phyloP scores from a whole-genome alignment of 169 alveolate genomes.

The Babesia caballi region DNA sequence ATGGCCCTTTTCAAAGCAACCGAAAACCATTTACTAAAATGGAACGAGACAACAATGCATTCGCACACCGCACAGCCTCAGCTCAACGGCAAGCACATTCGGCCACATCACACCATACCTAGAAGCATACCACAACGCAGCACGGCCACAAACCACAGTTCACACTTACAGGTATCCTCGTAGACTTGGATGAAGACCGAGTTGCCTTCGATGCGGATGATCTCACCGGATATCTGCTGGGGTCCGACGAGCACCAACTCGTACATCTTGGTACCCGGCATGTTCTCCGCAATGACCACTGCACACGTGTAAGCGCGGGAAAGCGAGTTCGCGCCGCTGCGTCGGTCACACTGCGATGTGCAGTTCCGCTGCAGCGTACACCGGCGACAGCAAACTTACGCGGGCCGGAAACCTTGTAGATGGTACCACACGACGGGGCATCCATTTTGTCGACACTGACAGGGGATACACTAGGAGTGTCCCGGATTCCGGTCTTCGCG shows the following conservation, averaged over 20 bases:
- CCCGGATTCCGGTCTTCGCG: background rate
- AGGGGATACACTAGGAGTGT: background rate
- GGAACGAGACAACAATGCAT: background rate
- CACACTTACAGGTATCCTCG: conserved; percentile 91
- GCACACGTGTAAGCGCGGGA: background rate
- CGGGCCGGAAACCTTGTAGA: conserved; percentile 94
- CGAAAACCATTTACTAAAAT: no score
- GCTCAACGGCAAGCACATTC: no score
- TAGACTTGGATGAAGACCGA: conserved; percentile 97
- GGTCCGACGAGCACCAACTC: conserved; percentile 96
- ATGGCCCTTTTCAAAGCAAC: no score
- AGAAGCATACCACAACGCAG: background rate
- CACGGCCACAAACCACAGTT: no score
- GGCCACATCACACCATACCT: background rate
- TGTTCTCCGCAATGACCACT: conserved; percentile 97
- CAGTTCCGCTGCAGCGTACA: background rate
- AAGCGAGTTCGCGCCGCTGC: background rate
- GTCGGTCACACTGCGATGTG: background rate
- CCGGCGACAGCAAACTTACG: conserved; percentile 31
- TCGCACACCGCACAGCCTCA: no score
- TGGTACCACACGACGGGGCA: conserved; percentile 78
- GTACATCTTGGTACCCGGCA: conserved; percentile 99
- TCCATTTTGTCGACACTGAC: conserved; percentile 12
- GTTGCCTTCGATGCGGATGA: conserved; percentile 96
- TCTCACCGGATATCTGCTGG: conserved; percentile 96